Conservation (phyloP, 169 alveolate species). For the Plasmodium ovale region DNA sequence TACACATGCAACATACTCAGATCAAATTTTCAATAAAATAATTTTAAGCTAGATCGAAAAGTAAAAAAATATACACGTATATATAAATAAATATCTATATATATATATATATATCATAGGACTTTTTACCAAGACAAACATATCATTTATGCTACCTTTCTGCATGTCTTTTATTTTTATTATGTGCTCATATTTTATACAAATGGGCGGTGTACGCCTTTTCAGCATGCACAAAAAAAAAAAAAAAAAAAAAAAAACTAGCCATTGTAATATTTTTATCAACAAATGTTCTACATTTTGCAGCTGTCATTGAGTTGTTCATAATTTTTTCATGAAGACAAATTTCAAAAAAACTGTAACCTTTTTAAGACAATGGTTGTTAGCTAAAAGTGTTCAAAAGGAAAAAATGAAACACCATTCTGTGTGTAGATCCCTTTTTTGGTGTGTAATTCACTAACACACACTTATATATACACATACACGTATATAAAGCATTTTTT, state of each 20-base stretch:
- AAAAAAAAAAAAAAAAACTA: constrained; percentile 30
- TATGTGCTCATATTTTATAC: neutral
- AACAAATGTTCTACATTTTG: constrained; percentile 1
- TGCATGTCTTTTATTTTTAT: constrained; percentile 7
- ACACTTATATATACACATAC: neutral
- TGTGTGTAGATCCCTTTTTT: constrained; percentile 6
- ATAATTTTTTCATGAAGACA: neutral
- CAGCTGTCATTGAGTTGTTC: constrained; percentile 2
- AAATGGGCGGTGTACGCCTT: no score
- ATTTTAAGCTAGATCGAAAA: constrained; percentile 13
- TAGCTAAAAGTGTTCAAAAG: neutral
- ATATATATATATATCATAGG: neutral
- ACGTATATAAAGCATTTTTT: neutral
- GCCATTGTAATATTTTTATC: no score
- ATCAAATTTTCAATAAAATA: constrained; percentile 19
- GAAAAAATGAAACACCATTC: neutral
- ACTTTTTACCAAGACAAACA: constrained; percentile 7
- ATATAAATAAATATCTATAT: no score
- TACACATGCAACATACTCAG: constrained; percentile 4
- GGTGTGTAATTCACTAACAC: neutral
- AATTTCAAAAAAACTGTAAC: no score
- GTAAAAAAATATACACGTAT: no score
- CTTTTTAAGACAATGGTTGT: neutral
- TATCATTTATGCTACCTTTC: neutral
- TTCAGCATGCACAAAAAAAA: constrained; percentile 21